phyloP scores from a whole-genome alignment of 2,329 filamentous ascomycete species.

The Sarocladiaceae sp. region DNA sequence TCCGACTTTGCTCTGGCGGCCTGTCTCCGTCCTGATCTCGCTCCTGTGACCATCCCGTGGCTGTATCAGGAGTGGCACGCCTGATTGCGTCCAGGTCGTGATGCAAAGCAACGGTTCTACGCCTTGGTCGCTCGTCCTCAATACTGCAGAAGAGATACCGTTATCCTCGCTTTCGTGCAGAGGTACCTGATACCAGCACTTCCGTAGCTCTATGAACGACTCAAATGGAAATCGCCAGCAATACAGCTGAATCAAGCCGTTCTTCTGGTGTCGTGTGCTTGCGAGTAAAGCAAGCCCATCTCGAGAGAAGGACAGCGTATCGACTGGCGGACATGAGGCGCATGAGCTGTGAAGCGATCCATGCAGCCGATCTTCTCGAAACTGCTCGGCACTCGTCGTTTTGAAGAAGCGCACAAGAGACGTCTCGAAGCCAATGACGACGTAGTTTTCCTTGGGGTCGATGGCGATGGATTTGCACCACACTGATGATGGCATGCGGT shows the following conservation, averaged over 20 bases:
- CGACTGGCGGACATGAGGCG: constrained; percentile 28
- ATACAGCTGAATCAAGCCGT: constrained; percentile 30
- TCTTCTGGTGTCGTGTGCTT: constrained; percentile 26
- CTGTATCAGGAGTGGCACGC: constrained; percentile 31
- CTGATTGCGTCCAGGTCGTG: constrained; percentile 36
- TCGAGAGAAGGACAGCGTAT: constrained; percentile 32
- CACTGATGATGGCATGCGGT: constrained; percentile 29
- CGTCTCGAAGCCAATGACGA: constrained; percentile 33
- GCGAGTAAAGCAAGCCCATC: constrained; percentile 33
- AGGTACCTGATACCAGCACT: constrained; percentile 31
- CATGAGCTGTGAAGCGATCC: constrained; percentile 25
- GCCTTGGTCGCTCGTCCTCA: constrained; percentile 21
- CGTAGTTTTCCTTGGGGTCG: constrained; percentile 31
- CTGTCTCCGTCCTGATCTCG: constrained; percentile 24
- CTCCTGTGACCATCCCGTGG: constrained; percentile 28
- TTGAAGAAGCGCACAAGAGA: constrained; percentile 33
- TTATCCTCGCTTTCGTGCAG: constrained; percentile 35
- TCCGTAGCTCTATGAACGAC: constrained; percentile 25
- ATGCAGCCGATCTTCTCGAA: constrained; percentile 31
- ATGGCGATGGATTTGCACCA: constrained; percentile 34
- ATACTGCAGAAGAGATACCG: constrained; percentile 30
- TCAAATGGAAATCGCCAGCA: constrained; percentile 31
- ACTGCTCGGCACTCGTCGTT: constrained; percentile 24
- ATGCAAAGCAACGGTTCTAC: constrained; percentile 31
- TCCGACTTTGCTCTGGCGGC: constrained; percentile 26